A percentile compares a stretch with the other conserved stretches of the same genome.
Conservation (phyloP, 441 rosid genomes). For the Populus hybrid region DNA sequence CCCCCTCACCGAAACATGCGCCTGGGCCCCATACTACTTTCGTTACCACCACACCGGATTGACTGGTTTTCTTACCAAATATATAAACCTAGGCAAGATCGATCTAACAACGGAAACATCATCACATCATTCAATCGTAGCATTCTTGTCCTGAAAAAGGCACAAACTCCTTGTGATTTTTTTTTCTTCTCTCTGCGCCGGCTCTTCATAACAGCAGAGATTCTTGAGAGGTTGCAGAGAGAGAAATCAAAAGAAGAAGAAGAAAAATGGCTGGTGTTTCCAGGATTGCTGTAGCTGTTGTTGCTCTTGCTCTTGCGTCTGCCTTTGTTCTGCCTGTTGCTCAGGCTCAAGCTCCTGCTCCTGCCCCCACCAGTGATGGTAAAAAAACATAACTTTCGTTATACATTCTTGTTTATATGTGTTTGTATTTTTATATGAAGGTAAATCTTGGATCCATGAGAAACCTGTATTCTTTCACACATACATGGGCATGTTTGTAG, state of each 20-base stretch:
- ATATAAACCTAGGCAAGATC: neutral
- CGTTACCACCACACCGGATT: constrained; percentile 3
- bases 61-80: neutral
- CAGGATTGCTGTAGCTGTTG: constrained; percentile 25
- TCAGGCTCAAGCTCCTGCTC: constrained; percentile 75
- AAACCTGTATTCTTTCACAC: neutral
- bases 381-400: neutral
- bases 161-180: neutral
- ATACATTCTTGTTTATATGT: neutral
- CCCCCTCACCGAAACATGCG: constrained; percentile 14
- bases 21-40: constrained; percentile 14
- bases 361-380: constrained; percentile 84
- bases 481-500: neutral
- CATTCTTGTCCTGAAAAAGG: neutral
- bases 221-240: constrained; percentile 38
- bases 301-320: constrained; percentile 25
- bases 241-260: constrained; percentile 9
- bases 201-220: constrained; percentile 6
- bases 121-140: neutral
- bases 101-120: neutral
- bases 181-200: constrained; percentile 36
- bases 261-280: constrained; percentile 34
- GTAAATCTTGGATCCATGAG: neutral
- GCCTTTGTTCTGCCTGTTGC: constrained; percentile 46
- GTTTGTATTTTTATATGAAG: constrained; percentile 1